Conservation (phyloP, 2,329 filamentous ascomycete species). For the Dactylellina leptospora region DNA sequence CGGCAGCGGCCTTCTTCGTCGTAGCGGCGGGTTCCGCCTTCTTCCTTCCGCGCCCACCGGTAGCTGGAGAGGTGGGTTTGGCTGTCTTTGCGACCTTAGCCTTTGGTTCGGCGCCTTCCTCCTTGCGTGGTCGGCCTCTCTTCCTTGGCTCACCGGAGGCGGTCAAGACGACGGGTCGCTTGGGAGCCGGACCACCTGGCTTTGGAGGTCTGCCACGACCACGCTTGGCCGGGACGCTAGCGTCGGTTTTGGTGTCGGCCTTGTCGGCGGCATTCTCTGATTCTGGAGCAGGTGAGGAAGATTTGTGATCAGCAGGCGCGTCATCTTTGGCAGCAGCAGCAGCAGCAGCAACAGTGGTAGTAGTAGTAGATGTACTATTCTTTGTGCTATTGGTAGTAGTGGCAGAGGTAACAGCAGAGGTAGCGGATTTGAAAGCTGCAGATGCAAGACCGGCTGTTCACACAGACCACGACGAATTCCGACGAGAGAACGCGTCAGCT, state of each 20-base stretch:
- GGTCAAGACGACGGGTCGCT: constrained; percentile 46
- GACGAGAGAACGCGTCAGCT: constrained; percentile 47
- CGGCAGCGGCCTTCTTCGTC: constrained; percentile 29
- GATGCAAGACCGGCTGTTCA: constrained; percentile 41
- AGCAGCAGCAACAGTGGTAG: constrained; percentile 23
- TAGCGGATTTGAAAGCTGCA: constrained; percentile 49
- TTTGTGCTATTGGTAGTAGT: not conserved
- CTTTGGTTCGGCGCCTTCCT: constrained; percentile 46
- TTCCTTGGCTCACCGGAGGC: constrained; percentile 49
- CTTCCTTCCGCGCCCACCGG: constrained; percentile 42
- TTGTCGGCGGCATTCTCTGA: constrained; percentile 46
- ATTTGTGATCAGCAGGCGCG: constrained; percentile 43
- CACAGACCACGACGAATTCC: constrained; percentile 4
- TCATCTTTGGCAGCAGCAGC: constrained; percentile 17
- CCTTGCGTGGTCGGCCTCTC: constrained; percentile 50
- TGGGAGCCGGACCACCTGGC: constrained; percentile 48
- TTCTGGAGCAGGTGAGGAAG: constrained; percentile 37
- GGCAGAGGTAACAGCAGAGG: constrained; percentile 47
- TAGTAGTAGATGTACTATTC: no score
- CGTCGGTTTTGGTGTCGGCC: constrained; percentile 14
- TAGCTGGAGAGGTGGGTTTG: constrained; percentile 30
- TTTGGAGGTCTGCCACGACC: constrained; percentile 51
- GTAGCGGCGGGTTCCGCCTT: constrained; percentile 42
- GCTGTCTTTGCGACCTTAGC: constrained; percentile 43
- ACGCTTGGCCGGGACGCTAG: constrained; percentile 35